Evolutionary conservation across 129 eudicot species (phyloP).

Genomic region (Tanacetum coccineum): DNA sequence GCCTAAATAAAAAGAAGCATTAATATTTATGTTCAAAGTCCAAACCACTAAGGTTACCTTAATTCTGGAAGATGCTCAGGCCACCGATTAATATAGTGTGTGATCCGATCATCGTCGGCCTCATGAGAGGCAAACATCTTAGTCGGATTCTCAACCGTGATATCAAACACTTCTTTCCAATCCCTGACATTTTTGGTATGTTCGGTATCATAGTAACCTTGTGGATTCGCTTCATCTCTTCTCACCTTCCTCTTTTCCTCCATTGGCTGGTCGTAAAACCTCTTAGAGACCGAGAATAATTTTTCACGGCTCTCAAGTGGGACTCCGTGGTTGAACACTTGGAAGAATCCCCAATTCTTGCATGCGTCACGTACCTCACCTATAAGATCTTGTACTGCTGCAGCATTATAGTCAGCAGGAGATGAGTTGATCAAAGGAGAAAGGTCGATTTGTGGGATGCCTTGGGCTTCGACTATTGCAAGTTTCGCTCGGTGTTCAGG

Average conservation of each 20-base stretch:
- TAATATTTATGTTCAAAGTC: too few species aligned
- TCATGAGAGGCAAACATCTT: slow-evolving; percentile 44
- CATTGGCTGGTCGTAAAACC: slow-evolving; percentile 33
- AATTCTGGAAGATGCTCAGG: slow-evolving; percentile 43
- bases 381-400: slow-evolving; percentile 22
- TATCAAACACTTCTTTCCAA: slow-evolving; percentile 65
- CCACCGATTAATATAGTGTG: slow-evolving; percentile 42
- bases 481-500: slow-evolving; percentile 66
- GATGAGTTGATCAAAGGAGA: slow-evolving; percentile 16
- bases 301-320: slow-evolving; percentile 28
- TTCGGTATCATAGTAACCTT: slow-evolving; percentile 53
- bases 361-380: slow-evolving; percentile 44
- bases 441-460: slow-evolving; percentile 58
- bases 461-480: slow-evolving; percentile 35
- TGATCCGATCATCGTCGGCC: slow-evolving; percentile 26
- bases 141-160: slow-evolving; percentile 39
- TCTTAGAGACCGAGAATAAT: slow-evolving; percentile 29
- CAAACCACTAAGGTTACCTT: slow-evolving; percentile 29
- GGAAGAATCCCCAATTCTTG: slow-evolving; percentile 62
- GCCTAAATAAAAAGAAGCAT: too few species aligned
- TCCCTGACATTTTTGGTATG: slow-evolving; percentile 65
- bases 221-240: slow-evolving; percentile 43
- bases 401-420: not conserved
- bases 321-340: slow-evolving; percentile 60
- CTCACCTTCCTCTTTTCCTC: slow-evolving; percentile 56